Percentiles rank a stretch among this genome's conserved stretches.
Conservation (phyloP, 2,329 filamentous ascomycete genomes). For the Aspergillus sp. region DNA sequence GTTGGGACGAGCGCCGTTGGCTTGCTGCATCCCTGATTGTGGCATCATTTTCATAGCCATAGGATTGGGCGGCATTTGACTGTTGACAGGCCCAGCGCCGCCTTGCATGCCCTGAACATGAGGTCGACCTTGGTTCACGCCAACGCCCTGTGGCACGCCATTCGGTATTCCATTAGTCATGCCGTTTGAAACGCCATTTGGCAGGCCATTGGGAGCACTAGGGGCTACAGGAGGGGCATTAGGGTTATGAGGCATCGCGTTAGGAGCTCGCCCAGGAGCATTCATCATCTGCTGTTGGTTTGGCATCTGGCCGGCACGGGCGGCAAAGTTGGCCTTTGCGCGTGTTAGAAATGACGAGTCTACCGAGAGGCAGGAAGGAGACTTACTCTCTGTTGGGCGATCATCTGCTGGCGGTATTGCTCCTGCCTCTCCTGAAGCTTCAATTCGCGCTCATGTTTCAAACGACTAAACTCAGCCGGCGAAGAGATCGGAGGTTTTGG, state of each 20-base stretch:
- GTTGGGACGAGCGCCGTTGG: constrained; percentile 41
- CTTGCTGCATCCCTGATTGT: constrained; percentile 63
- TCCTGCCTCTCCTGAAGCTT: constrained; percentile 62
- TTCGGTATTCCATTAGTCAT: constrained; percentile 49
- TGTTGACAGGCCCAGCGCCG: constrained; percentile 50
- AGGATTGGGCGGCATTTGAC: constrained; percentile 57
- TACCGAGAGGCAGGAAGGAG: not conserved
- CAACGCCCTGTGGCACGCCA: constrained; percentile 46
- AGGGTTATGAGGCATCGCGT: constrained; percentile 43
- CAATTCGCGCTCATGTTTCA: constrained; percentile 86
- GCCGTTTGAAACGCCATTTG: constrained; percentile 55
- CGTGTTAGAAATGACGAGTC: constrained; percentile 19
- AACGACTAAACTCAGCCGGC: constrained; percentile 85
- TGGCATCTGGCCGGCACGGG: constrained; percentile 47
- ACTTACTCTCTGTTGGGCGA: constrained; percentile 58
- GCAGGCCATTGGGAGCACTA: constrained; percentile 48
- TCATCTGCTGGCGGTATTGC: constrained; percentile 67
- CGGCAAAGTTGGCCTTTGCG: constrained; percentile 45
- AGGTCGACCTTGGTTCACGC: constrained; percentile 43
- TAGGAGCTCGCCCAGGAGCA: constrained; percentile 43
- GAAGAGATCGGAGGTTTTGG: constrained; percentile 68
- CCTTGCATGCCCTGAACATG: constrained; percentile 48
- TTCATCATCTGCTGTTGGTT: constrained; percentile 47
- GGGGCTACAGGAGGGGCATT: constrained; percentile 42
- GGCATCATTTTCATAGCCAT: constrained; percentile 61